Evolutionary conservation across 257 asterid genomes (phyloP), one percentile per base, ranked within the genome.

Genomic region (Handroanthus guayacan): DNA sequence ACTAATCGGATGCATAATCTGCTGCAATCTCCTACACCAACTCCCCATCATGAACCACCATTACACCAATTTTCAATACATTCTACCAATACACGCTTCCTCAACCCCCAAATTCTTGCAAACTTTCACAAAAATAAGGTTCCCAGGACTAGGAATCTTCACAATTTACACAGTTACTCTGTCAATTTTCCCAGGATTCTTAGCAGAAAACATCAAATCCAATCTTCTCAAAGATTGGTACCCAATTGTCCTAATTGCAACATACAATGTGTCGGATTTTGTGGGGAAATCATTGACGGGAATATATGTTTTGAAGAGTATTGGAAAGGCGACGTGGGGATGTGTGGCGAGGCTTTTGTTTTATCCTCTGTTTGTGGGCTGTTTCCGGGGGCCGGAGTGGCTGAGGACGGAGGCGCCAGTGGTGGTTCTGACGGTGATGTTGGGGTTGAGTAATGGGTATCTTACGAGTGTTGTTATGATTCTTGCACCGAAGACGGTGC

Each of bases 391-490:
- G 17, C 97, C 95, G 1, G 75, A 51, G 51, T 92, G 97, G 97
- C 83, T 92, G 83, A 86, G 85, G 85, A 77, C 84, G 60, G 97
- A 92, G 83, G 78, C 78, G 18, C 90, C 91, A 17, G 84, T 90
- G 79, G 78, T 87, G 76, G 61, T 82, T 70, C 78, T 92, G 68
- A 92, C 97, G 1, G 67, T 78, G 12, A n/a, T 84, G 72, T 84
- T 90, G 47, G 97, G 97, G 2, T 31, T 92, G 5, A 90, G 80
- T 61, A 90, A 90, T n/a, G 97, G 97, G 4, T 92, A 92, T 77
- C 78, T 92, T 69, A 92, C 97, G 9, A 90, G 97, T 58, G 91
- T 87, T 2, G n/a, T 92, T 0, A 92, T 92, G 97, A 90, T 92
- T 38, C 89, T 90, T n/a, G 76, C 95, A 48, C 97, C 97, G 0